Evolutionary conservation across 2,329 filamentous ascomycete species (phyloP), one percentile per base, ranked within the genome.

Genomic region (Tolypocladium ovalisporum): DNA sequence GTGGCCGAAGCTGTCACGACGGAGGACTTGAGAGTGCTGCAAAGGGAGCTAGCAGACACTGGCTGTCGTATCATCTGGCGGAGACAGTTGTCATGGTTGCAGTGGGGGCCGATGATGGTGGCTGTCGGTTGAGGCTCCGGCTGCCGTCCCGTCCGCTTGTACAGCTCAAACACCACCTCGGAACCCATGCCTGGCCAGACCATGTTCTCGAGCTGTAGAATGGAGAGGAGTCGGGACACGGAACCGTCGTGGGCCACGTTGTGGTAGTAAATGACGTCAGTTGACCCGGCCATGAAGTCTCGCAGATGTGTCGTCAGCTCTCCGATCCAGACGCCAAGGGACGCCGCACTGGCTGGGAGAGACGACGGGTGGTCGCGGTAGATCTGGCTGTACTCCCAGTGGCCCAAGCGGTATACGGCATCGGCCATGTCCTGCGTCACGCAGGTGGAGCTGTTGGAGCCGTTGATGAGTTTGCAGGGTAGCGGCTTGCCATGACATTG

Each of bases 121-220:
- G 59, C n/a, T 9, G 63, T 63, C 32, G 65, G 56, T 36, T 60
- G 61, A 1, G 61, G 58, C 1, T 54, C 49, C 24, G 56, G 24
- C 27, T 32, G 19, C 29, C 57, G 12, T 54, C 29, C 34, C 47
- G 47, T 51, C 47, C 74, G 76, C 63, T 70, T 74, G 65, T 85
- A 91, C 35, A 92, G 67, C 73, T 93, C 89, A 67, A 92, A 90
- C 0, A 91, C 81, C 0, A 93, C 77, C 71, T 93, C 89, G 12
- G 83, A 77, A 0, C 89, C 89, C 88, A 93, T 91, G 0, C 89
- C 89, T 0, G 89, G 89, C 89, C 89, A 93, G 1, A 90, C 84
- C 88, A 93, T 93, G 55, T 76, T 69, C 27, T 90, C 85, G 1
- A 88, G 66, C 71, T 93, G 89, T 65, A 94, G 67, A 19, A 92